Evolutionary conservation across 2,329 filamentous ascomycete species (phyloP), one percentile per base, ranked within the genome.

Genomic region (Cytospora mali): DNA sequence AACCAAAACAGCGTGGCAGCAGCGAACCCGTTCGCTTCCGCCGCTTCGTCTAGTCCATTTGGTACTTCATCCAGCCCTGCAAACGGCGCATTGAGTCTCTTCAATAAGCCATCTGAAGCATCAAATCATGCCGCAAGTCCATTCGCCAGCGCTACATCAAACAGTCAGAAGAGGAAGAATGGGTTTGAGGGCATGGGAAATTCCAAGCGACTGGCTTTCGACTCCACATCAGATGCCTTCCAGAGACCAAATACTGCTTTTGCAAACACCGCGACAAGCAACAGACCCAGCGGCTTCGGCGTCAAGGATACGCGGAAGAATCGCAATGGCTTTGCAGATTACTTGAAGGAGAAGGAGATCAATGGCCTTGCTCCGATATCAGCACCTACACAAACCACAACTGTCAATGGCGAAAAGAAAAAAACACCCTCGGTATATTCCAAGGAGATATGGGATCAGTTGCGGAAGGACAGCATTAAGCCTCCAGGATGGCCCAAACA

Each of bases 401-500:
- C 28, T 21, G 25, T 23, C 28, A 65, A 55, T 10, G 39, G 61
- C 25, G 52, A 28, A 23, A 62, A 48, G 27, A 46, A 35, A 27
- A 72, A 65, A 48, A 70, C 46, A 67, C 67, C 53, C 48, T 57
- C 46, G 68, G 68, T 72, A 25, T 81, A 79, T 66, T 81, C 84
- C 11, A 77, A 74, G 58, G 81, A 78, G 62, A 84, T 88, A 31
- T 76, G 80, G 63, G 74, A 77, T 10, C 81, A 82, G 63, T 74
- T 88, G 2, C 76, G 76, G n/a, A 81, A 79, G 66, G 84, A 87
- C 69, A 77, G 78, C 29, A 81, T 88, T 56, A 73, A 70, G 29
- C 80, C 84, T 14, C 84, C 85, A 4, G 69, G 72, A 69, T 87
- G 84, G 84, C 84, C 84, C 0, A 72, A 76, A 2, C 77, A 86